Evolutionary conservation across 1,139 yeast genomes (phyloP).

Genomic region (Schizosaccharomyces versatilis): DNA sequence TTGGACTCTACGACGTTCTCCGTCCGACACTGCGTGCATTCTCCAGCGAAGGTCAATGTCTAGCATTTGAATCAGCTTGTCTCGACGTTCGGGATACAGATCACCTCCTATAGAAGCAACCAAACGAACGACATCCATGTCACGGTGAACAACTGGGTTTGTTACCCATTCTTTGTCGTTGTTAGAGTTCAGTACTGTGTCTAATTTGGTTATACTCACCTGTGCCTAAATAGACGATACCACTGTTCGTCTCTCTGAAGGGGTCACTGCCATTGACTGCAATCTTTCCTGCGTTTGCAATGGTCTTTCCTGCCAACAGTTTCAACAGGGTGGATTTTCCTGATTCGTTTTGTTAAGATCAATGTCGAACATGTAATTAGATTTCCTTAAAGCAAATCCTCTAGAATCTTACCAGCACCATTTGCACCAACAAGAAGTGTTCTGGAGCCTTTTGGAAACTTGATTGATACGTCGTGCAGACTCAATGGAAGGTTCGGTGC

Average conservation of each 20-base stretch:
- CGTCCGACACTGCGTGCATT: slow-evolving; percentile 81
- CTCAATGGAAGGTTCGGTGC: slow-evolving; percentile 42
- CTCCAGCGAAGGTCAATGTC: slow-evolving; percentile 81
- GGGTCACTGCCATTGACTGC: slow-evolving; percentile 67
- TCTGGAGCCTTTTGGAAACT: slow-evolving; percentile 49
- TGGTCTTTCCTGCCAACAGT: slow-evolving; percentile 74
- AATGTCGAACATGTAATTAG: background rate
- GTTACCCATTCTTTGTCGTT: slow-evolving; percentile 62
- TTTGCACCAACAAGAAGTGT: slow-evolving; percentile 75
- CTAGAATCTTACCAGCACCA: slow-evolving; percentile 50
- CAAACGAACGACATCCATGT: slow-evolving; percentile 62
- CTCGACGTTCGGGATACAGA: slow-evolving; percentile 48
- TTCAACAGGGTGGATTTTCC: slow-evolving; percentile 58
- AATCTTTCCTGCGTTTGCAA: slow-evolving; percentile 47
- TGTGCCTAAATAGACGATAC: slow-evolving; percentile 80
- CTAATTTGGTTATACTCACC: background rate
- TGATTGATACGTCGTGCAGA: slow-evolving; percentile 36
- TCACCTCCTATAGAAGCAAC: slow-evolving; percentile 72
- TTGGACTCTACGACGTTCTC: slow-evolving; percentile 85
- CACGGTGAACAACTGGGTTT: slow-evolving; percentile 72
- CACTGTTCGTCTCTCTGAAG: slow-evolving; percentile 37
- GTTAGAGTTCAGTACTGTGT: background rate
- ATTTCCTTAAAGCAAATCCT: background rate
- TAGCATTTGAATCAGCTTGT: slow-evolving; percentile 45
- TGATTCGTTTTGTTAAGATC: background rate